These are phyloP conservation scores for Colletotrichum limetticola DNA, from an alignment of 2,329 filamentous ascomycete genomes.

Conservation along the genomic window DNA sequence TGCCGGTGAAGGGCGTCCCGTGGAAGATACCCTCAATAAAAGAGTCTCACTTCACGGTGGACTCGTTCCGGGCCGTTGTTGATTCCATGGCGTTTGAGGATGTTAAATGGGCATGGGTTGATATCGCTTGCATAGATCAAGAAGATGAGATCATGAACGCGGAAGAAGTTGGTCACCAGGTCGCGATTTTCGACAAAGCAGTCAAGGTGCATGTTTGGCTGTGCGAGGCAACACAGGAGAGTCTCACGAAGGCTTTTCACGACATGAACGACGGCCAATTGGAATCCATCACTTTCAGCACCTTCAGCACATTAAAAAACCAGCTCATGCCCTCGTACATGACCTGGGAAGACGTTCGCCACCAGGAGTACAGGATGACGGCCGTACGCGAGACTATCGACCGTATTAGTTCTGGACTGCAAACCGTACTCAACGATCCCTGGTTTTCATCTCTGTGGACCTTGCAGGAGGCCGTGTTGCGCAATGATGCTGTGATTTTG, in stretches of 20 bases:
- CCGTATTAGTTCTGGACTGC: not conserved
- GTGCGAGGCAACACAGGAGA: not conserved
- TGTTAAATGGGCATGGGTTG: not conserved
- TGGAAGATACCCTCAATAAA: not conserved
- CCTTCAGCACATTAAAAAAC: not conserved
- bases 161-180: not conserved
- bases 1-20: not conserved
- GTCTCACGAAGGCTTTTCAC: not conserved
- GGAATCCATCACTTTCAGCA: not conserved
- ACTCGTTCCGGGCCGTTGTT: not conserved
- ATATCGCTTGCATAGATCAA: not conserved
- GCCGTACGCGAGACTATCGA: not conserved
- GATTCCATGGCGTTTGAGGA: not conserved
- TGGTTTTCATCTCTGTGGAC: not conserved
- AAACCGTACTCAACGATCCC: not conserved
- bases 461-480: not conserved
- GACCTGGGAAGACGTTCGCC: not conserved
- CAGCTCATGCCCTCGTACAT: not conserved
- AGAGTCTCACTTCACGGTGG: not conserved
- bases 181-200: not conserved
- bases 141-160: not conserved
- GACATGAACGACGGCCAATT: not conserved
- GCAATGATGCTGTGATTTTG: not conserved
- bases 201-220: not conserved
- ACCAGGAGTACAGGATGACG: not conserved